Percentiles rank a stretch among this genome's conserved stretches.
Conservation (phyloP, 805 yeast species). For the Myxozyma mucilagina region DNA sequence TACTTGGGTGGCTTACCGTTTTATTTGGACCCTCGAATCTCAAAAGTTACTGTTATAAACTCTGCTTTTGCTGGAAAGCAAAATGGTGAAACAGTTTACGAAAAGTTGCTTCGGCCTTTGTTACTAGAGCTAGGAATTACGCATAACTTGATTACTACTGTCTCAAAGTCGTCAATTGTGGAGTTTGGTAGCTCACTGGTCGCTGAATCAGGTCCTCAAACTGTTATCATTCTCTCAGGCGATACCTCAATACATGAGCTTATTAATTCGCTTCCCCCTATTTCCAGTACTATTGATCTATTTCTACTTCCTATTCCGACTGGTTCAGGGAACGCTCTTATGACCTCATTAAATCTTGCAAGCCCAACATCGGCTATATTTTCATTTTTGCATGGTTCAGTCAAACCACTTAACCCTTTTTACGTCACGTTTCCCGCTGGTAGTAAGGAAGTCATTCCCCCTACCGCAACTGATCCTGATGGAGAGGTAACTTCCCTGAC, state of each 20-base stretch:
- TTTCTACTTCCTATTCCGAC: slow-evolving; percentile 53
- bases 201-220: slow-evolving; percentile 26
- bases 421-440: slow-evolving; percentile 33
- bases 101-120: slow-evolving; percentile 39
- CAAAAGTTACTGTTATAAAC: slow-evolving; percentile 40
- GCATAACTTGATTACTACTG: slow-evolving; percentile 43
- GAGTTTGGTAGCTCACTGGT: slow-evolving; percentile 39
- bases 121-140: slow-evolving; percentile 38
- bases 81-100: slow-evolving; percentile 36
- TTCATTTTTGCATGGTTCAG: slow-evolving; percentile 10
- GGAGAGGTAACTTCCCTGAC: slow-evolving; percentile 38
- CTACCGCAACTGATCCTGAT: slow-evolving; percentile 44
- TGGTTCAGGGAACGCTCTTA: slow-evolving; percentile 86
- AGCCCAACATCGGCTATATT: slow-evolving; percentile 34
- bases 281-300: background rate
- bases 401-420: slow-evolving; percentile 22
- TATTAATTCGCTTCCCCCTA: slow-evolving; percentile 50
- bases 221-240: slow-evolving; percentile 71
- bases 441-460: slow-evolving; percentile 43
- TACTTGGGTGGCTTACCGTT: slow-evolving; percentile 7
- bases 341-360: slow-evolving; percentile 55
- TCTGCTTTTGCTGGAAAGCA: slow-evolving; percentile 39
- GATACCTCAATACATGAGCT: slow-evolving; percentile 84
- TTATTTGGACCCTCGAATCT: slow-evolving; percentile 3
- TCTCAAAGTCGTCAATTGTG: slow-evolving; percentile 36